These are phyloP conservation scores for Curvularia verruculosa DNA, from an alignment of 2,329 filamentous ascomycete genomes.

Conservation along the genomic window DNA sequence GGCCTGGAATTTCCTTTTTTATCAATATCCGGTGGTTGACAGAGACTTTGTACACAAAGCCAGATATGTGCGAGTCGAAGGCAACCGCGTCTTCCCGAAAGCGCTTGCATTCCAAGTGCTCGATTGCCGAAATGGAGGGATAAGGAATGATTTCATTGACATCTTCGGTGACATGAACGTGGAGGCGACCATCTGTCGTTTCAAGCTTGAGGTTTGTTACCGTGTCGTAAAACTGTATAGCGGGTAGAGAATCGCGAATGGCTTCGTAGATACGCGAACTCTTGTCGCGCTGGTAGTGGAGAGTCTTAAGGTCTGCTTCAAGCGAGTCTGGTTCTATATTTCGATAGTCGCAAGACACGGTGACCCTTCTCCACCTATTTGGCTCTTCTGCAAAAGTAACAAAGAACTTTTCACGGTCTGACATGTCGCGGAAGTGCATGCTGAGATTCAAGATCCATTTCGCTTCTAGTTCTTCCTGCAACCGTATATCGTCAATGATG, in stretches of 20 bases:
- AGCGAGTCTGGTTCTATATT: conserved; percentile 79
- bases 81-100: conserved; percentile 76
- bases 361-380: conserved; percentile 83
- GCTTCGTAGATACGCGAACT: conserved; percentile 92
- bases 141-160: conserved; percentile 93
- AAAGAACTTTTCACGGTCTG: conserved; percentile 95
- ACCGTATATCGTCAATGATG: conserved; percentile 62
- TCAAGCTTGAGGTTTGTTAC: conserved; percentile 95
- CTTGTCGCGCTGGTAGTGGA: conserved; percentile 88
- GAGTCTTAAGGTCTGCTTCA: conserved; percentile 78
- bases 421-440: conserved; percentile 96
- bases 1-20: conserved; percentile 97
- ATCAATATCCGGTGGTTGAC: conserved; percentile 76
- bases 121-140: conserved; percentile 73
- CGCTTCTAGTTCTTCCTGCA: conserved; percentile 82
- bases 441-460: conserved; percentile 97
- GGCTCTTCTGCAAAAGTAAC: conserved; percentile 87
- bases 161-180: conserved; percentile 98
- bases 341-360: conserved; percentile 92
- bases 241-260: conserved; percentile 86
- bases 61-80: conserved; percentile 92
- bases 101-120: conserved; percentile 66
- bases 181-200: conserved; percentile 83
- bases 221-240: conserved; percentile 94
- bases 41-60: conserved; percentile 93